Evolutionary conservation across 306 rosid genomes (phyloP), one percentile per base, ranked within the genome.

Genomic region (Lagenaria siceraria): DNA sequence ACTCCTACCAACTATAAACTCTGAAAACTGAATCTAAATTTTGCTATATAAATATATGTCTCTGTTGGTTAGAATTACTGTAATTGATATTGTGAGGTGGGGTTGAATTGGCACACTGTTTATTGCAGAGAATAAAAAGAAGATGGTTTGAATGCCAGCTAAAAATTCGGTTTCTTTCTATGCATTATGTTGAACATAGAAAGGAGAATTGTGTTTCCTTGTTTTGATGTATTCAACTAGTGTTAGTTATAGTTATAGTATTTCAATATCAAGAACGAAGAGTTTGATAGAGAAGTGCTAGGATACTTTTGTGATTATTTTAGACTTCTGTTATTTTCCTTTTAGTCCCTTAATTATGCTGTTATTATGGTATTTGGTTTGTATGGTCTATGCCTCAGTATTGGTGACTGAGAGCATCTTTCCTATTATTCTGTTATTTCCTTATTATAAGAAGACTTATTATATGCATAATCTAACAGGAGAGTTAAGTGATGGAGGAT

Each of bases 401-500:
- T 29, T 29, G 33, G 33, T 29, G 33, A 29, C 33, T 33, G 36
- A 33, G 36, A 33, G 36, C 36, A 33, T 33, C 36, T 33, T 33
- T 33, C 36, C 36, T 33, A 33, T 33, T 33, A 33, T 33, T 33
- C 36, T 33, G 36, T 33, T 33, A 5, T 33, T 33, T 33, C 36
- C 4, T 33, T 33, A 33, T 33, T 33, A 33, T 2, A 29, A 29
- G 33, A 29, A 29, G 33, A 29, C 33, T 1, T 29, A 22, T 85
- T 74, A 22, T 10, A 25, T 81, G 74, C 15, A 55, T 62, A 21
- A 62, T 72, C 42, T 76, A 62, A 58, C 83, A 90, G 96, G 88
- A 77, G 96, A 89, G 35, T 89, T 87, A 65, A 84, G 79, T 46
- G 81, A 56, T 70, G 98, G 93, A 78, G 48, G 92, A 55, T 75